Percentiles rank a stretch among this genome's conserved stretches.
Conservation (phyloP, 257 asterid genomes). For the Nicotiana undulata region DNA sequence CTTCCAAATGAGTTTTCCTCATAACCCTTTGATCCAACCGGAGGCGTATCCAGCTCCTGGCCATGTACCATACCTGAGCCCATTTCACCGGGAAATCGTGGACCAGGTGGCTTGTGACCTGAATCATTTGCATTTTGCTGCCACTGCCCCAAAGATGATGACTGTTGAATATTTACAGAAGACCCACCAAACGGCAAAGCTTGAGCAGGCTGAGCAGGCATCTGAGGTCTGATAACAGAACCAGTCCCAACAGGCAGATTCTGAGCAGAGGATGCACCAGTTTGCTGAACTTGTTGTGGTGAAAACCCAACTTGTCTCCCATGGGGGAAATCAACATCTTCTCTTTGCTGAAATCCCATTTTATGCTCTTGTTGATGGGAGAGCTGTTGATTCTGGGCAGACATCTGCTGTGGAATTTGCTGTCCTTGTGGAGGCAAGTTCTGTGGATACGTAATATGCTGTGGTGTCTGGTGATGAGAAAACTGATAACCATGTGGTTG, state of each 20-base stretch:
- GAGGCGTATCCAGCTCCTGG: slow-evolving; percentile 45
- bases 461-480: slow-evolving; percentile 52
- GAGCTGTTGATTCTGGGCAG: slow-evolving; percentile 45
- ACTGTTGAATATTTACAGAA: slow-evolving; percentile 46
- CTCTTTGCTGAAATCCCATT: slow-evolving; percentile 45
- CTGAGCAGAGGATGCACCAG: slow-evolving; percentile 41
- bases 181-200: slow-evolving; percentile 36
- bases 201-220: slow-evolving; percentile 42
- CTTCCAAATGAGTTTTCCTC: slow-evolving; percentile 62
- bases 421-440: slow-evolving; percentile 50
- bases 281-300: slow-evolving; percentile 50
- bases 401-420: slow-evolving; percentile 41
- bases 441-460: slow-evolving; percentile 50
- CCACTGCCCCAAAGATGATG: slow-evolving; percentile 30
- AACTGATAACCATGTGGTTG: slow-evolving; percentile 49
- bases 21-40: slow-evolving; percentile 49
- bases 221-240: slow-evolving; percentile 33
- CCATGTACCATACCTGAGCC: slow-evolving; percentile 51
- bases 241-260: slow-evolving; percentile 32
- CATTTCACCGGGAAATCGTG: slow-evolving; percentile 57
- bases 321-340: slow-evolving; percentile 42
- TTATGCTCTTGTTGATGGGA: slow-evolving; percentile 58
- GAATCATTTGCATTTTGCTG: slow-evolving; percentile 43
- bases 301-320: slow-evolving; percentile 61
- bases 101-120: slow-evolving; percentile 36